A percentile compares a stretch with the other conserved stretches of the same genome.
These are phyloP conservation scores for Phytophthora aleatoria DNA, from an alignment of 352 stramenopile genomes.

Conservation along the genomic window DNA sequence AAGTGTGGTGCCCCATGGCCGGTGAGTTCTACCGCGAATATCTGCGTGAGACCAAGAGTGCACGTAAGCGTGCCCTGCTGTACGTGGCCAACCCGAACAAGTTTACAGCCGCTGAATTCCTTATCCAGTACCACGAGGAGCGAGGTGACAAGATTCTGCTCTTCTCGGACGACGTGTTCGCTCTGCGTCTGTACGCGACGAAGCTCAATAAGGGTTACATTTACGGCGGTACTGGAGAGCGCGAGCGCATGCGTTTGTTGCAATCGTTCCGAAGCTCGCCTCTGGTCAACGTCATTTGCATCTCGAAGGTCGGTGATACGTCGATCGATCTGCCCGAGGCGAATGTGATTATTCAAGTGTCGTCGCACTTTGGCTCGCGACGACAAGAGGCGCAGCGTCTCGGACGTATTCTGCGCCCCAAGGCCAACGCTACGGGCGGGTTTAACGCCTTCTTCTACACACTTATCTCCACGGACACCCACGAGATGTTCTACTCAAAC, in stretches of 20 bases:
- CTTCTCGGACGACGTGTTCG: conserved; percentile 99
- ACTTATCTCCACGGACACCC: conserved; percentile 98
- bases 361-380: conserved; percentile 98
- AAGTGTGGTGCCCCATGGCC: conserved; percentile 99
- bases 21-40: conserved; percentile 96
- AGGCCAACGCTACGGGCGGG: conserved; percentile 94
- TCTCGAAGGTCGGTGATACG: conserved; percentile 97
- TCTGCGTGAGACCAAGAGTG: conserved; percentile 85
- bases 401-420: conserved; percentile 98
- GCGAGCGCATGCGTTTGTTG: conserved; percentile 86
- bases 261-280: conserved; percentile 86
- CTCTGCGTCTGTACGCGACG: conserved; percentile 94
- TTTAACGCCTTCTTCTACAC: conserved; percentile 99
- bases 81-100: conserved; percentile 99
- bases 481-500: conserved; percentile 99
- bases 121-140: conserved; percentile 98
- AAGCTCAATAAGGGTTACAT: conserved; percentile 94
- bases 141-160: conserved; percentile 99
- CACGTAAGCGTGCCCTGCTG: conserved; percentile 93
- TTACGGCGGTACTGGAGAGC: conserved; percentile 96
- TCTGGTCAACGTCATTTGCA: conserved; percentile 90
- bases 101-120: conserved; percentile 94
- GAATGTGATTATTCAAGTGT: conserved; percentile 99
- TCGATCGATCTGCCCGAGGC: conserved; percentile 99
- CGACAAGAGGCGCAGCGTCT: conserved; percentile 99